Percentiles rank a stretch among this genome's conserved stretches.
phyloP scores from a whole-genome alignment of 2,329 filamentous ascomycete genomes.

The Thielaviopsis musarum region DNA sequence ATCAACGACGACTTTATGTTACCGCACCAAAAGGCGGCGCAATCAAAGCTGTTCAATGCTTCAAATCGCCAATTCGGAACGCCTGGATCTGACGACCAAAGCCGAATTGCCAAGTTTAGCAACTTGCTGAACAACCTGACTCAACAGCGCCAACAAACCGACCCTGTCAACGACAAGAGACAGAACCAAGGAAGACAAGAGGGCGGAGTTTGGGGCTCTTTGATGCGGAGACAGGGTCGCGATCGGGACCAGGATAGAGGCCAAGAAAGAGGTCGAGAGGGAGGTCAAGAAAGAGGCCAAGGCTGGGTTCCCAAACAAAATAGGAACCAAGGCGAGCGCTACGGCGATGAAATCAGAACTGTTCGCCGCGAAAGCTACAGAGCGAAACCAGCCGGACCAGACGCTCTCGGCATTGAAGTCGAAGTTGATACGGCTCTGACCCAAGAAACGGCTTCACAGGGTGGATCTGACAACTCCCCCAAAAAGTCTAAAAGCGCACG shows the following conservation, averaged over 20 bases:
- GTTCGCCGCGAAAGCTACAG: not conserved
- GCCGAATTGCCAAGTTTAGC: constrained; percentile 6
- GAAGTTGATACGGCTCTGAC: not conserved
- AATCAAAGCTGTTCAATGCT: not conserved
- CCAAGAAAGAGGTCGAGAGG: not conserved
- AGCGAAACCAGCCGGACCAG: not conserved
- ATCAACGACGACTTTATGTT: not conserved
- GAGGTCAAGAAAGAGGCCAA: not conserved
- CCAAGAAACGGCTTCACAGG: not conserved
- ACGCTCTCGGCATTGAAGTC: constrained; percentile 6
- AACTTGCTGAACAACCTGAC: constrained; percentile 2
- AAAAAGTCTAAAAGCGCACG: not conserved
- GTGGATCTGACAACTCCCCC: not conserved
- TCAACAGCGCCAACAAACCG: constrained; percentile 4
- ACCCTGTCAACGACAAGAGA: not conserved
- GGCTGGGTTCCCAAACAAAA: not conserved
- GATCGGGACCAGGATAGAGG: not conserved
- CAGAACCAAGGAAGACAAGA: not conserved
- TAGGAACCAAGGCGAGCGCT: not conserved
- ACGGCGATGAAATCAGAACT: too few relatives aligned
- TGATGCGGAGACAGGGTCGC: constrained; percentile 2
- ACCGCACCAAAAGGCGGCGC: not conserved
- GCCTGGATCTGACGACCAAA: not conserved
- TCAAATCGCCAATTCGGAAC: not conserved
- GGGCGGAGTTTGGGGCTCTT: constrained; percentile 4